Percentiles rank a stretch among this genome's conserved stretches.
These are phyloP conservation scores for Colletotrichum acutatum DNA, from an alignment of 2,329 filamentous ascomycete genomes.

Conservation along the genomic window DNA sequence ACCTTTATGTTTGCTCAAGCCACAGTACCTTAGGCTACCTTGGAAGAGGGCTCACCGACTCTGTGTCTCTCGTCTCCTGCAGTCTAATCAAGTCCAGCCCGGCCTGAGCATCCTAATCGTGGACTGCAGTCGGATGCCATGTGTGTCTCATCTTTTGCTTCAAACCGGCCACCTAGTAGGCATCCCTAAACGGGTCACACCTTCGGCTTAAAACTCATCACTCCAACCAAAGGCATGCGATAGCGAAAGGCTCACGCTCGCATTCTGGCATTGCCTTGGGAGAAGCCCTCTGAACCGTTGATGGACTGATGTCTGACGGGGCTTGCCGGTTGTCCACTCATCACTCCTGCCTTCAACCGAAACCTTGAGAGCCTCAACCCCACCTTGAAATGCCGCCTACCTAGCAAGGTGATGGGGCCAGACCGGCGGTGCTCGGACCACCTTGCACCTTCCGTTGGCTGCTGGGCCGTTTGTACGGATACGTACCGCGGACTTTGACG, in stretches of 20 bases:
- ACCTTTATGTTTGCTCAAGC: background rate
- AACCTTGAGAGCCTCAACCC: constrained; percentile 21
- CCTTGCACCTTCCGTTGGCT: background rate
- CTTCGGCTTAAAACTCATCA: background rate
- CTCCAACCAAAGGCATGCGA: constrained; percentile 6
- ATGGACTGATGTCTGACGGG: background rate
- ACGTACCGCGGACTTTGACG: too few relatives aligned
- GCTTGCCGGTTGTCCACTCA: background rate
- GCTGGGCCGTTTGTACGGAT: background rate
- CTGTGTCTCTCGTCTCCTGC: constrained; percentile 6
- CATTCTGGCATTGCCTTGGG: background rate
- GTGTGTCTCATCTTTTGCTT: background rate
- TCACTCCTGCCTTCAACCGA: background rate
- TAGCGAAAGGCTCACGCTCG: background rate
- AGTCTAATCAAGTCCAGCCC: background rate
- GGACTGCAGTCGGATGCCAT: background rate
- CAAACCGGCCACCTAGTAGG: background rate
- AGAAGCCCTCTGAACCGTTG: background rate
- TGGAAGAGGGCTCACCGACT: constrained; percentile 20
- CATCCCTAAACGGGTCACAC: background rate
- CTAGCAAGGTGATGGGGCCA: background rate
- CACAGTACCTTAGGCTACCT: background rate
- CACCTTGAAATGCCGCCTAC: background rate
- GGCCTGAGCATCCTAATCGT: background rate
- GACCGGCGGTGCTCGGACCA: constrained; percentile 18